Base-by-base conservation (phyloP, 805 yeast genomes). In the Candida sphagnicola region DNA sequence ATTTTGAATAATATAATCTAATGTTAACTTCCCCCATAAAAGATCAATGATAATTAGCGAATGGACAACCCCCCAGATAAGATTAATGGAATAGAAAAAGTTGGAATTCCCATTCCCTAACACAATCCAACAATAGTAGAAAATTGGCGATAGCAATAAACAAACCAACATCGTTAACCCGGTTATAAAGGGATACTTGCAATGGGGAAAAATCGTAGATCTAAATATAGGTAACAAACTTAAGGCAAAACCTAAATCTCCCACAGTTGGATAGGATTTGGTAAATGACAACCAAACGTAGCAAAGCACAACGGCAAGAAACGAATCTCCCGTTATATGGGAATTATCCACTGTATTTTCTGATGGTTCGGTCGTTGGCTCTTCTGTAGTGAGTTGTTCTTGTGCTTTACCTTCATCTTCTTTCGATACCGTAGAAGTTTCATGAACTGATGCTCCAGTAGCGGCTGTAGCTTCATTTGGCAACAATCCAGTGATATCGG, bases 81-180 rank as follows among this genome's bases (percentile, higher is more conserved):
- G 71, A 3, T 93, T 87, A 51, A 93, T 85, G 28, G 98, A 96
- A 65, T 91, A 93, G 66, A 89, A 93, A 67, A 93, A 93, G 61
- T 93, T 93, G 37, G 96, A 82, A 63, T 93, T 93, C 18, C 99
- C 99, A 23, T 93, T 87, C 11, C 96, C 96, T 41, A 87, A 70
- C 42, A 82, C 84, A 48, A 91, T 86, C 99, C 99, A 93, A 43
- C 93, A 75, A 59, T 88, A 88, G 65, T 89, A 89, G 57, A 91
- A 93, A 8, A 87, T 80, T 2, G 98, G 97, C 4, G 93, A 78
- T 34, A 93, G 70, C 2, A 85, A 67, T 16, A 85, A 61, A 16
- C 82, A 70, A 34, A 62, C 56, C 24, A 64, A 45, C 25, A 85
- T 64, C 6, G 79, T 69, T 30, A 85, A 58, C 2, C 72, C 69